Evolutionary conservation across 2,329 filamentous ascomycete species (phyloP), one percentile per base, ranked within the genome.

Genomic region (Colletotrichum sp.): DNA sequence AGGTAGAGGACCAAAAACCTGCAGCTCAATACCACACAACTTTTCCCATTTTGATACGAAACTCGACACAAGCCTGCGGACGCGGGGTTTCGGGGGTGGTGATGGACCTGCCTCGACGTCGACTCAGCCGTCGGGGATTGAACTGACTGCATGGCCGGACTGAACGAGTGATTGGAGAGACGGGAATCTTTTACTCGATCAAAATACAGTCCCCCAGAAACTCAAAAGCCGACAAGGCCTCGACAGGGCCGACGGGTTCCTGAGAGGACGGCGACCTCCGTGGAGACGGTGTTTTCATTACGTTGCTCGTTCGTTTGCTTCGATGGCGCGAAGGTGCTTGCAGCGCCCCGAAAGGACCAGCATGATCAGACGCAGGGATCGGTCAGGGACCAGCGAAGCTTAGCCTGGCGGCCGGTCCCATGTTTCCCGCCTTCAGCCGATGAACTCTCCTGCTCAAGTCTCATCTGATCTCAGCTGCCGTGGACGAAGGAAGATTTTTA

Each of bases 21-120:
- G 62, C 65, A 71, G 55, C 72, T 71, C 75, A 76, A 71, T 71
- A 71, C 30, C 71, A 76, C 65, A 65, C 59, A 68, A 64, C 57
- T 73, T 63, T 62, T 64, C 55, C 69, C 26, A 30, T 63, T 34
- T 21, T 57, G 39, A 52, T 10, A 39, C 7, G 9, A 36, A 5
- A 10, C n/a, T 34, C 59, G 30, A 24, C 44, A 52, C n/a, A 52
- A 21, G 44, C 44, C 44, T 52, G 44, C 44, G 44, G 44, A 21
- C 44, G 44, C 57, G 57, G 39, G 24, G 30, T 24, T 15, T 28
- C 26, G 39, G 57, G 8, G 5, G 24, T 39, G 44, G 21, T 52
- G 57, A 57, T 9, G 15, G 55, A 44, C 26, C 44, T 21, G n/a
- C 28, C 16, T 9, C 64, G 26, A 67, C 62, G 10, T 64, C 21